Evolutionary conservation across 306 rosid genomes (phyloP), one percentile per base, ranked within the genome.

Genomic region (Abrus precatorius): DNA sequence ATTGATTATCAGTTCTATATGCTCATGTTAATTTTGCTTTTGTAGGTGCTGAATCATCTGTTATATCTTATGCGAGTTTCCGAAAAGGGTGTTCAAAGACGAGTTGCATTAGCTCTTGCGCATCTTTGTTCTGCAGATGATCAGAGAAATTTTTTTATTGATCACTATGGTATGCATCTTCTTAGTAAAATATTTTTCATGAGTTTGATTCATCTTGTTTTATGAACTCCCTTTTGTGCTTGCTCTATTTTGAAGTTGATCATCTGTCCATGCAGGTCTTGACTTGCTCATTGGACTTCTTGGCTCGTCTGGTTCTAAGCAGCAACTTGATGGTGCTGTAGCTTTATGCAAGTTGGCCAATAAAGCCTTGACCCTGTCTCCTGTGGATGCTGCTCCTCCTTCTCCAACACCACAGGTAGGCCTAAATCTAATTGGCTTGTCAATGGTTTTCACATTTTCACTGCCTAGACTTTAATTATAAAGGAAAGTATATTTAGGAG

Each of bases 351-450:
- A 93, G 86, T 84, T 95, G 88, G 97, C 98, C 69, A 87, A 89
- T 85, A 95, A 95, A 88, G 94, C 97, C 63, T 78, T 36, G 49
- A 74, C 90, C 59, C 88, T 93, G 75, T 93, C 98, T 87, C 93
- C 96, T 49, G 87, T 91, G 12, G 99, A 93, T 84, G 98, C 97
- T 62, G 93, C 98, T 48, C 99, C 99, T 59, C 99, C 91, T 43
- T 93, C 99, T 57, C 98, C 99, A 63, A 95, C 99, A 41, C 99
- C 93, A 43, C 98, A 95, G 99, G 99, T 87, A 68, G 79, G 72
- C 76, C 47, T 56, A 49, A 66, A 43, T 70, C 79, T 79, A 0
- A 33, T 36, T 67, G 76, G 36, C 69, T 54, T 84, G 69, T 45
- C 52, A 69, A 68, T 13, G 28, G 7, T 65, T 48, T 61, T 79